These are phyloP conservation scores for Gynostemma pentaphyllum DNA, from an alignment of 306 rosid genomes.

Conservation along the genomic window DNA sequence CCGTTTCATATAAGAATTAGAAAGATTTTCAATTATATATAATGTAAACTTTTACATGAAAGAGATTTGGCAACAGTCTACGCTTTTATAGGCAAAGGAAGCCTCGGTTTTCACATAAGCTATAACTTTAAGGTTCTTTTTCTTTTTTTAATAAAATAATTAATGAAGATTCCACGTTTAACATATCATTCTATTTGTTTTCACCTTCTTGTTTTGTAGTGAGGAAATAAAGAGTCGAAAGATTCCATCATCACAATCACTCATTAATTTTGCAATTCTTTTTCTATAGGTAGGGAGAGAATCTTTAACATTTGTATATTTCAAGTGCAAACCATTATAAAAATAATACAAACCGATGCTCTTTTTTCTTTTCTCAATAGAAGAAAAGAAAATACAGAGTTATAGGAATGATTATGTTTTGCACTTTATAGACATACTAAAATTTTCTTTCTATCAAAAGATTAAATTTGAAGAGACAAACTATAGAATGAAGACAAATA, in stretches of 20 bases:
- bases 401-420: slow-evolving; percentile 7
- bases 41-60: too few species aligned
- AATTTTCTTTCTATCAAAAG: neutral
- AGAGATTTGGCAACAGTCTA: too few species aligned
- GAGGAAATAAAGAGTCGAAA: slow-evolving; percentile 10
- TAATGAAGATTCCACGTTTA: slow-evolving; percentile 29
- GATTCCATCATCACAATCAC: slow-evolving; percentile 23
- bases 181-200: slow-evolving; percentile 19
- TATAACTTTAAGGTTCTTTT: neutral
- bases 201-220: slow-evolving; percentile 28
- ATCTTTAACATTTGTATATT: too few species aligned
- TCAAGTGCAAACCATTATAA: neutral
- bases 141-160: neutral
- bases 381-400: neutral
- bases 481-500: neutral
- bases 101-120: slow-evolving; percentile 16
- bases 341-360: neutral
- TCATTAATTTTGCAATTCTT: slow-evolving; percentile 21
- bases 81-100: neutral
- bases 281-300: neutral
- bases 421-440: neutral
- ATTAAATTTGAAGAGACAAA: neutral
- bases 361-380: neutral
- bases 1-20: too few species aligned
- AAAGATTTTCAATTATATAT: too few species aligned